Evolutionary conservation across 306 rosid genomes (phyloP), one percentile per base, ranked within the genome.

Genomic region (Malus sylvestris): DNA sequence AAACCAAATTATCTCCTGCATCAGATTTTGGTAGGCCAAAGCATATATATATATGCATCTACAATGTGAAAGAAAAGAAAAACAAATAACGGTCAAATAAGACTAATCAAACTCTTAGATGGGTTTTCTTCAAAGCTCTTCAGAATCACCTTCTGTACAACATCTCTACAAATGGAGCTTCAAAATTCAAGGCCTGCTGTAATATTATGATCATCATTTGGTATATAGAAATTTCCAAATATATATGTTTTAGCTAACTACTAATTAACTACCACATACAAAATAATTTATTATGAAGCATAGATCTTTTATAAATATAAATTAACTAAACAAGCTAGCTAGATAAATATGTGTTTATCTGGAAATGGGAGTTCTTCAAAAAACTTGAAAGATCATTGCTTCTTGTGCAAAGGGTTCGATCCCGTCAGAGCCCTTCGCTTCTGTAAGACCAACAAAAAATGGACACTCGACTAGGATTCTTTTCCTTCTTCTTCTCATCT

Each of bases 351-450:
- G 61, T 7, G 27, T 13, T 74, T 27, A 62, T 74, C 78, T 62
- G 58, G 69, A 19, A 7, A 5, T 33, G 58, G 44, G 30, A 13
- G 3, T 42, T 46, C 75, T 62, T 53, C 65, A 73, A 71, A 1
- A 78, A 83, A 71, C 74, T 83, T 64, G 79, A 75, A 15, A 67
- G 15, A 81, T 86, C 87, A 87, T 86, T 95, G 85, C 88, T 78
- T 91, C 91, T 94, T 94, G 91, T 94, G 98, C 77, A 93, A 77
- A 33, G 97, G 98, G 87, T 93, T 93, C 68, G 98, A 90, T 81
- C 98, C 98, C 67, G 98, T 88, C 9, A 94, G 98, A 40, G 91
- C 94, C 67, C 79, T 86, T 68, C 98, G 86, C 83, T 91, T 91
- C 84, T 91, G 3, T 35, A 6, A 35, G 40, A 6, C 9, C 40